These are phyloP conservation scores for Cutaneotrichosporon cyanovorans DNA, from an alignment of 1,284 basidiomycete genomes.

Conservation along the genomic window DNA sequence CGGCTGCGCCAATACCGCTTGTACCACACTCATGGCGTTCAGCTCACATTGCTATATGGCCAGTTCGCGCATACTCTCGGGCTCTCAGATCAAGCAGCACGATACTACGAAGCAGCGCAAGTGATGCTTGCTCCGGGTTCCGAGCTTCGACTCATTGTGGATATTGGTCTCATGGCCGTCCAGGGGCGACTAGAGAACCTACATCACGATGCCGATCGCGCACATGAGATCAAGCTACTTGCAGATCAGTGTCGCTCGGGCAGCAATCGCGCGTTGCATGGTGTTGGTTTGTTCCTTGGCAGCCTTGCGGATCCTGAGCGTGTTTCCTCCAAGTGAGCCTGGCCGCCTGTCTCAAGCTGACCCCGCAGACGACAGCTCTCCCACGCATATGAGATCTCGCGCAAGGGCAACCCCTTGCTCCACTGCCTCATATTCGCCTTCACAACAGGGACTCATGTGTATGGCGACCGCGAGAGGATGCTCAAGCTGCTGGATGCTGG, in stretches of 20 bases:
- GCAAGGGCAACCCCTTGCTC: conserved; percentile 26
- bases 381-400: conserved; percentile 25
- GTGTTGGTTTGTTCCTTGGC: conserved; percentile 26
- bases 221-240: conserved; percentile 11
- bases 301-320: conserved; percentile 30
- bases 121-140: conserved; percentile 23
- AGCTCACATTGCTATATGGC: conserved; percentile 31
- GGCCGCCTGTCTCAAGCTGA: background rate
- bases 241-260: conserved; percentile 28
- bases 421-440: conserved; percentile 37
- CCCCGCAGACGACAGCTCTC: conserved; percentile 30
- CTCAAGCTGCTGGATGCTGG: conserved; percentile 35
- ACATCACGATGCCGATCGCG: conserved; percentile 4
- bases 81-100: conserved; percentile 14
- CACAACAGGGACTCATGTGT: conserved; percentile 33
- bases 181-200: conserved; percentile 15
- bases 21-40: conserved; percentile 23
- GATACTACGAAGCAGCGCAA: conserved; percentile 29
- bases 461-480: conserved; percentile 26
- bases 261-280: conserved; percentile 27
- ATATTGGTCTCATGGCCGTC: conserved; percentile 25
- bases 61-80: conserved; percentile 33
- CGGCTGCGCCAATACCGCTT: conserved; percentile 1
- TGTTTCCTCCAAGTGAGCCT: conserved; percentile 33
- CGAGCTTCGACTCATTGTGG: conserved; percentile 31